Evolutionary conservation across 2,329 filamentous ascomycete genomes (phyloP), one percentile per base, ranked within the genome.

Genomic region (Orbilia ellipsospora): DNA sequence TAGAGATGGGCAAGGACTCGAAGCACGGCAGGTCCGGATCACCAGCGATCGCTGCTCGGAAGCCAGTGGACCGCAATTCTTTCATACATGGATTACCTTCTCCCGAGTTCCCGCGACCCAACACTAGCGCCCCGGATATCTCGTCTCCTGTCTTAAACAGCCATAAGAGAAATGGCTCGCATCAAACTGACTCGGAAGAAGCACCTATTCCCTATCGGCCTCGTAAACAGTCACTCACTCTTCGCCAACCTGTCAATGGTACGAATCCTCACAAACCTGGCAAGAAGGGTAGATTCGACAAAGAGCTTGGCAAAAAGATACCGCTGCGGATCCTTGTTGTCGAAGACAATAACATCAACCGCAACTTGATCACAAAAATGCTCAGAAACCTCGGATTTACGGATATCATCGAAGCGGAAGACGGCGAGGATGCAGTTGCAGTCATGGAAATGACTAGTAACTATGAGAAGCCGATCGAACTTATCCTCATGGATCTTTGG

Each of bases 401-500:
- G 28, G 85, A 85, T 65, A 85, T 92, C 13, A 84, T 86, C 65
- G 87, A 91, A 80, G 90, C 90, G 0, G 89, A 89, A 78, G 89
- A 92, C 79, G 90, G 90, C 48, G 85, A 86, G 54, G 88, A 92
- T 79, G 90, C 90, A 0, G 88, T 92, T 0, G 84, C 87, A 16
- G 84, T 87, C 52, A 90, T 90, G 84, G 81, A 83, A 62, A 83
- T 84, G 20, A 82, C 84, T 5, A 79, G 85, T 2, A 78, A 78
- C 20, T 60, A 61, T 12, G 77, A 74, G 12, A 69, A 65, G 3
- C 77, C 77, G 1, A 87, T 91, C 68, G 87, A 91, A 78, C 85
- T 90, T 1, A 85, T 92, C 23, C 82, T 92, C 51, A 92, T 92
- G 90, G 90, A 92, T 81, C 85, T 92, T 8, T 92, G 90, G 90